Base-by-base conservation (phyloP, 306 rosid species). In the Vicia faba region DNA sequence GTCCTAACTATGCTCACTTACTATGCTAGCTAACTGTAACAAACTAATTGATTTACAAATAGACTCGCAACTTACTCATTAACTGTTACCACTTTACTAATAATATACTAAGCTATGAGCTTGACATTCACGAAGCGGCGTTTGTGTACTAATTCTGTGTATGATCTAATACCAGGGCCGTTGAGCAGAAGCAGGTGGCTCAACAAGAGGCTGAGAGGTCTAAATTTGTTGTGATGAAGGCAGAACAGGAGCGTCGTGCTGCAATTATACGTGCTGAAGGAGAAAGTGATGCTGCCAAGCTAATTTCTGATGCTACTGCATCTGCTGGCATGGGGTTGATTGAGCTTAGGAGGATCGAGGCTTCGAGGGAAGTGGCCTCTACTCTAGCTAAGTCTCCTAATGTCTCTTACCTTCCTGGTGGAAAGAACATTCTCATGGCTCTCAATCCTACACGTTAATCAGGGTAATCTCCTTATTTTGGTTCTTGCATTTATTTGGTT, bases 171-270 rank as follows among this genome's bases (percentile, higher is more conserved):
- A 16, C 11, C 25, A 66, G 89, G 55, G 97, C 97, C 3, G 95
- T 91, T 8, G 96, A 91, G 81, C 91, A 86, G 84, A 89, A 93
- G 82, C 98, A 93, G 83, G 97, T 93, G 72, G 97, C 97, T 0
- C 97, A 93, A 79, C 97, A 93, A 77, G 98, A 93, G 83, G 98
- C 97, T 0, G 98, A 89, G 85, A 61, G 98, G 53, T 89, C 97
- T 3, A 93, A 89, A 75, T 93, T 85, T 18, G 88, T 93, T 3
- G 98, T 93, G 75, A 91, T 91, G 26, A 93, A 93, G 87, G 88
- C 98, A 0, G 98, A 89, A 80, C 98, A 93, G 81, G 97, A 93
- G 83, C 72, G 96, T 44, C 68, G 98, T 9, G 98, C 98, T 0
- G 93, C 96, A 0, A 89, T 93, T 46, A 89, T 88, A n/a, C 71